Evolutionary conservation across 1,284 basidiomycete species (phyloP).

Genomic region (Gymnopus androsaceus): DNA sequence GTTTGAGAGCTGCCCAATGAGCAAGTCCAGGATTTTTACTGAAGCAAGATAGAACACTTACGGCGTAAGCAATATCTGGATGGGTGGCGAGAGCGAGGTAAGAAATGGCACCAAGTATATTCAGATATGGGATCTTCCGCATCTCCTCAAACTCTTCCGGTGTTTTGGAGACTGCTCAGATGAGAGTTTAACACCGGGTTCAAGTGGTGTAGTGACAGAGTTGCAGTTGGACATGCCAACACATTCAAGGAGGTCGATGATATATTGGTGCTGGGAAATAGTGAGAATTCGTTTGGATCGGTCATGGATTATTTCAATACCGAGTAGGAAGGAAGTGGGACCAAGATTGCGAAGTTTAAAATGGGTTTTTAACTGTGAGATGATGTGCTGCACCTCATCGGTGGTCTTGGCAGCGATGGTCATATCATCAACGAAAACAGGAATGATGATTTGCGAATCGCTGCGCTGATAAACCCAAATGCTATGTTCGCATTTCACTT

Average conservation of each 20-base stretch:
- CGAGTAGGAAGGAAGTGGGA: conserved; percentile 28
- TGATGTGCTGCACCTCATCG: conserved; percentile 15
- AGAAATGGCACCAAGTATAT: conserved; percentile 29
- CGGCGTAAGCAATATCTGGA: conserved; percentile 37
- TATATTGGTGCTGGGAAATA: conserved; percentile 31
- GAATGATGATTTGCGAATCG: conserved; percentile 19
- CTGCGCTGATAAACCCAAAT: conserved; percentile 12
- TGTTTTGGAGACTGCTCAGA: conserved; percentile 10
- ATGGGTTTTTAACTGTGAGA: conserved; percentile 15
- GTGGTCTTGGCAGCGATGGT: conserved; percentile 21
- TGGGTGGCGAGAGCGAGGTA: conserved; percentile 31
- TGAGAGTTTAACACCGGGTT: conserved; percentile 6
- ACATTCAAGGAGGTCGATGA: conserved; percentile 25
- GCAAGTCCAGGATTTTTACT: too few relatives aligned
- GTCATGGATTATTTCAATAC: conserved; percentile 31
- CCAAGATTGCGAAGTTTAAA: conserved; percentile 31
- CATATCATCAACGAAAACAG: too few relatives aligned
- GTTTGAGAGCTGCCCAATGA: conserved; percentile 31
- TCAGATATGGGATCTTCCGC: conserved; percentile 23
- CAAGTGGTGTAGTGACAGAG: conserved; percentile 22
- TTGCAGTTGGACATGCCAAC: conserved; percentile 25
- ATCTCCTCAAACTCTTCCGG: conserved; percentile 21
- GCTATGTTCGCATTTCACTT: conserved; percentile 24
- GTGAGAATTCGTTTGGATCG: conserved; percentile 20
- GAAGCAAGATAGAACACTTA: too few relatives aligned